Conservation (phyloP, 768 basidiomycete species). For the Tylopilus rubrobrunneus region DNA sequence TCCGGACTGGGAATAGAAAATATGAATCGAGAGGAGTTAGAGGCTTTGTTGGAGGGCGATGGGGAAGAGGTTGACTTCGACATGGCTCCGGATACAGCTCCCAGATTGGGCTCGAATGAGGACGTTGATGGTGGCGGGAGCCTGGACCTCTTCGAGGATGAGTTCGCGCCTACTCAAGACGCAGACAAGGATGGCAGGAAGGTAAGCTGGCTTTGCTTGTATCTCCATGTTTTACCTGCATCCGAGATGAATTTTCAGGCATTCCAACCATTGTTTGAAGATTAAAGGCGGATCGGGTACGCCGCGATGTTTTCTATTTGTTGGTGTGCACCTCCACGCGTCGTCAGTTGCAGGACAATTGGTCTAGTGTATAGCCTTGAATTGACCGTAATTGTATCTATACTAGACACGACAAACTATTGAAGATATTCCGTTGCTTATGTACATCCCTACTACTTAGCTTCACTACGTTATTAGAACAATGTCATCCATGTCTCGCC, state of each 20-base stretch:
- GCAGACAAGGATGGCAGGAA: slow-evolving; percentile 20
- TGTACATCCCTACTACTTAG: not conserved
- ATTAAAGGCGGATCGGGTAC: slow-evolving; percentile 13
- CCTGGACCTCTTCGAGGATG: slow-evolving; percentile 31
- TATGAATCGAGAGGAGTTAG: slow-evolving; percentile 62
- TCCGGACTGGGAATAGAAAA: slow-evolving; percentile 66
- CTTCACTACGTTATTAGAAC: too few species aligned
- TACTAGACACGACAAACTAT: not conserved
- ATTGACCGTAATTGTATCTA: not conserved
- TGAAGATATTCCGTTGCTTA: not conserved
- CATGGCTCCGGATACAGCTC: slow-evolving; percentile 3
- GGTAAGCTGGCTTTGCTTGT: slow-evolving; percentile 13
- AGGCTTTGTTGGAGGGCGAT: slow-evolving; percentile 37
- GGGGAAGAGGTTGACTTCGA: slow-evolving; percentile 32
- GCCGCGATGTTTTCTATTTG: not conserved
- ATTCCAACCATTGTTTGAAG: slow-evolving; percentile 33
- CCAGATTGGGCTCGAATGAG: not conserved
- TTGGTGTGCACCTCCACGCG: not conserved
- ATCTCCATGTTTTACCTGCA: not conserved
- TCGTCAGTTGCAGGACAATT: too few species aligned
- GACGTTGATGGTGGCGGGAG: slow-evolving; percentile 18
- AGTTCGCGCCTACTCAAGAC: slow-evolving; percentile 32
- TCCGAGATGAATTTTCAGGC: slow-evolving; percentile 11
- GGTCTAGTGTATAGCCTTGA: not conserved
- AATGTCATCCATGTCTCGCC: slow-evolving; percentile 15